Base-by-base conservation (phyloP, 2,329 filamentous ascomycete genomes). In the Alternaria rosae region DNA sequence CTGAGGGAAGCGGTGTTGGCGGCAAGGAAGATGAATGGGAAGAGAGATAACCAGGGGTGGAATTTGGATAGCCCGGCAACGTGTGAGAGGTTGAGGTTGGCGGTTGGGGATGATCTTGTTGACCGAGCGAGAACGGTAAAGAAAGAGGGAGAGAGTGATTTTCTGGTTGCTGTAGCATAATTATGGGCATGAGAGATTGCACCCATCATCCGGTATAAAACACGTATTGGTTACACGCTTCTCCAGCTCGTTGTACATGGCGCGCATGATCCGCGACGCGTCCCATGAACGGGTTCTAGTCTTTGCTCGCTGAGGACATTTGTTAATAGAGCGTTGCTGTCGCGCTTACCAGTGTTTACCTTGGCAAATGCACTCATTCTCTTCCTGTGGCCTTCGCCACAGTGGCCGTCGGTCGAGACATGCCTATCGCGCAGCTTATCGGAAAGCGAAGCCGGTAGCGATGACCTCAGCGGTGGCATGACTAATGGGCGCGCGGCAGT, bases 1-100 rank as follows among this genome's bases (percentile, higher is more conserved):
- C 90, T 97, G 64, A 84, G 93, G 42, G 92, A 96, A 78, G 93
- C 93, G 21, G 82, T 96, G 47, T 90, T 89, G 80, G 87, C 89
- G 12, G 92, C 92, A 26, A 84, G 93, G 65, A 83, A 79, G 67
- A 87, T 76, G 75, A 78, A 79, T 59, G 71, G 73, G 30, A 63
- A 65, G 57, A 57, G 20, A 5, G 62, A 65, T 1, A 52, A 48
- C 6, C 90, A 68, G 87, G 88, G 70, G 12, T 77, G 74, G 74
- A 79, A 83, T 25, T 79, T 97, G 63, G 87, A 92, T 79, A 93
- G 91, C 75, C 93, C 93, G 17, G 92, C 92, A 6, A 96, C 93
- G 54, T 87, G 90, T 4, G 93, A 97, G 85, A 87, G 91, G 73
- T 91, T 97, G 69, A 83, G 93, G 67, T 79, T 93, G 64, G 87